Evolutionary conservation across 495 filamentous ascomycete species (phyloP).

Genomic region (Hypoxylon rickii): DNA sequence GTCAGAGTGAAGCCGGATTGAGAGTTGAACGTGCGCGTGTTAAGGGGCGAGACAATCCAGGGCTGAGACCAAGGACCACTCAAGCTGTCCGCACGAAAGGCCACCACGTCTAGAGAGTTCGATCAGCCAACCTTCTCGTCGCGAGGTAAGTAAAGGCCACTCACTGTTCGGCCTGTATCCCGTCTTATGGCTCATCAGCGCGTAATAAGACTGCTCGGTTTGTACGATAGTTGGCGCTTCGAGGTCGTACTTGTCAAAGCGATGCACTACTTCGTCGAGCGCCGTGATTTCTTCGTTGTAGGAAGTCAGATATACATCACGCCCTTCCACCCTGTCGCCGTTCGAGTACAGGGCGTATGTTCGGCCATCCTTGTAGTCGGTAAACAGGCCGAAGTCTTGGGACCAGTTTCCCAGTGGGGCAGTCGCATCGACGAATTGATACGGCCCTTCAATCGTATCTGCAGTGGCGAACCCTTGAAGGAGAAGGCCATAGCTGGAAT

Average conservation of each 20-base stretch:
- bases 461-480: slow-evolving; percentile 49
- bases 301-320: slow-evolving; percentile 49
- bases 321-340: slow-evolving; percentile 44
- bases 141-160: not conserved
- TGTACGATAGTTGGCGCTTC: slow-evolving; percentile 51
- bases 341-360: slow-evolving; percentile 52
- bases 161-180: slow-evolving; percentile 53
- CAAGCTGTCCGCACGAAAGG: slow-evolving; percentile 51
- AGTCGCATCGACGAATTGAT: slow-evolving; percentile 45
- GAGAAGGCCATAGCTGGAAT: slow-evolving; percentile 48
- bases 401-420: slow-evolving; percentile 53
- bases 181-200: slow-evolving; percentile 53
- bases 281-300: slow-evolving; percentile 44
- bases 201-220: slow-evolving; percentile 51
- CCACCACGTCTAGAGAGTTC: slow-evolving; percentile 44
- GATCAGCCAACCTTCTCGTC: not conserved
- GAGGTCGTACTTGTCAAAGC: slow-evolving; percentile 52
- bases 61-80: slow-evolving; percentile 58
- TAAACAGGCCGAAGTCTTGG: slow-evolving; percentile 53
- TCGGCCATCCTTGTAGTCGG: slow-evolving; percentile 48
- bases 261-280: slow-evolving; percentile 45
- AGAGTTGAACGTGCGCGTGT: slow-evolving; percentile 57
- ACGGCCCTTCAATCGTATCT: slow-evolving; percentile 46
- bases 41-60: slow-evolving; percentile 51
- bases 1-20: slow-evolving; percentile 55